phyloP scores from a whole-genome alignment of 805 yeast genomes.

The Kregervanrija pseudodelftensis region DNA sequence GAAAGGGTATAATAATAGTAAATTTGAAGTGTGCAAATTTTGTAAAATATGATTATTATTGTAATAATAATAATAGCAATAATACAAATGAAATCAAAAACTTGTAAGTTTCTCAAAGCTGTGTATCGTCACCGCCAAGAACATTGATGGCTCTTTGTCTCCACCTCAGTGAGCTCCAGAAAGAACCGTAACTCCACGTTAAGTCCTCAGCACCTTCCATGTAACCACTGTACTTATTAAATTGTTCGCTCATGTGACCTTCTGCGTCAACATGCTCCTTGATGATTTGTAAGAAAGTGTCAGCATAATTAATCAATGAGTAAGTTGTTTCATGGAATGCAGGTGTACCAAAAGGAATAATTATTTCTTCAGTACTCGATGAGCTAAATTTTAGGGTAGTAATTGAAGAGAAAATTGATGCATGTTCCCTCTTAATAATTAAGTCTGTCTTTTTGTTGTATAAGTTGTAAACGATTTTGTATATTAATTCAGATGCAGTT shows the following conservation, averaged over 20 bases:
- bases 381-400: constrained; percentile 16
- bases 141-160: constrained; percentile 36
- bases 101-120: too few relatives aligned
- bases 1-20: too few relatives aligned
- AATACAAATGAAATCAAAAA: too few relatives aligned
- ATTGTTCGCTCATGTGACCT: constrained; percentile 85
- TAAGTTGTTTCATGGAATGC: constrained; percentile 41
- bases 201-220: constrained; percentile 83
- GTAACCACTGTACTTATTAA: constrained; percentile 70
- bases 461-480: constrained; percentile 43
- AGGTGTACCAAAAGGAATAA: constrained; percentile 31
- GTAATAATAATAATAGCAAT: too few relatives aligned
- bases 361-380: constrained; percentile 6
- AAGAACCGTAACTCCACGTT: constrained; percentile 87
- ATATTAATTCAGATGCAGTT: constrained; percentile 58
- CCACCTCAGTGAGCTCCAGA: constrained; percentile 64
- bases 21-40: too few relatives aligned
- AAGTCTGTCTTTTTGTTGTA: constrained; percentile 36
- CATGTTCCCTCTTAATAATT: constrained; percentile 22
- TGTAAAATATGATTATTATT: too few relatives aligned
- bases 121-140: not conserved
- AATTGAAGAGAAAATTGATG: constrained; percentile 16
- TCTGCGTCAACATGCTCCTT: constrained; percentile 53
- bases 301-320: constrained; percentile 50
- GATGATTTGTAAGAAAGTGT: constrained; percentile 56